These are phyloP conservation scores for Pholiota molesta DNA, from an alignment of 768 basidiomycete genomes.

Conservation along the genomic window DNA sequence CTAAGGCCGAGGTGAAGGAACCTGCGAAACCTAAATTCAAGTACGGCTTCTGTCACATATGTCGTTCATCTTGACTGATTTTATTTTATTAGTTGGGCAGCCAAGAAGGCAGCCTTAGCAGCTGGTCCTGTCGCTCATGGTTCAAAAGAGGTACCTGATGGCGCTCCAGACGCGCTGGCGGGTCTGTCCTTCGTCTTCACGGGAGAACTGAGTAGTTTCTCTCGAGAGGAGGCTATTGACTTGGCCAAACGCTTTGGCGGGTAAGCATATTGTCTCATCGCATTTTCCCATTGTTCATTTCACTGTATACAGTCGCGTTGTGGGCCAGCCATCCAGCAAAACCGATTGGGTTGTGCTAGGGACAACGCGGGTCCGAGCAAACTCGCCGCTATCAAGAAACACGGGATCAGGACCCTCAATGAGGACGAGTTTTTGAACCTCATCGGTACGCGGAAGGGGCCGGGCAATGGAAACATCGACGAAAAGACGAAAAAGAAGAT, in stretches of 20 bases:
- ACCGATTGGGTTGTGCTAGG: slow-evolving; percentile 92
- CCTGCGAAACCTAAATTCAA: slow-evolving; percentile 28
- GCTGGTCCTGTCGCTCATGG: slow-evolving; percentile 69
- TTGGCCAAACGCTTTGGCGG: slow-evolving; percentile 92
- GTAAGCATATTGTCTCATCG: slow-evolving; percentile 46
- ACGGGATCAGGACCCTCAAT: slow-evolving; percentile 69
- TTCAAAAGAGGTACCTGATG: slow-evolving; percentile 73
- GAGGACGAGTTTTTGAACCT: slow-evolving; percentile 90
- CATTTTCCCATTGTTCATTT: not conserved
- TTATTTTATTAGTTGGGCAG: slow-evolving; percentile 39
- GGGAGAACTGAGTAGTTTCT: slow-evolving; percentile 85
- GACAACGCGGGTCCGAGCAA: slow-evolving; percentile 88
- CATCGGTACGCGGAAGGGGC: slow-evolving; percentile 71
- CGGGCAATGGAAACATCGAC: slow-evolving; percentile 56
- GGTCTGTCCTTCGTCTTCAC: slow-evolving; percentile 96
- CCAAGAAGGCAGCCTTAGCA: slow-evolving; percentile 58
- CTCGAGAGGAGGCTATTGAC: slow-evolving; percentile 85
- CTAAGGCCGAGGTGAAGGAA: slow-evolving; percentile 20
- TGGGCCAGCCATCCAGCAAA: slow-evolving; percentile 83
- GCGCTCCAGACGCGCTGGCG: slow-evolving; percentile 70
- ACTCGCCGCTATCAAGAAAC: slow-evolving; percentile 83
- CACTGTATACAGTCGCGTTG: slow-evolving; percentile 66
- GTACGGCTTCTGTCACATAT: slow-evolving; percentile 19
- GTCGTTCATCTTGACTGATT: not conserved
- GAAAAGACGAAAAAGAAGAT: slow-evolving; percentile 82